Evolutionary conservation across 164 flowering plant genomes (phyloP).

Genomic region (Annona squamosa): DNA sequence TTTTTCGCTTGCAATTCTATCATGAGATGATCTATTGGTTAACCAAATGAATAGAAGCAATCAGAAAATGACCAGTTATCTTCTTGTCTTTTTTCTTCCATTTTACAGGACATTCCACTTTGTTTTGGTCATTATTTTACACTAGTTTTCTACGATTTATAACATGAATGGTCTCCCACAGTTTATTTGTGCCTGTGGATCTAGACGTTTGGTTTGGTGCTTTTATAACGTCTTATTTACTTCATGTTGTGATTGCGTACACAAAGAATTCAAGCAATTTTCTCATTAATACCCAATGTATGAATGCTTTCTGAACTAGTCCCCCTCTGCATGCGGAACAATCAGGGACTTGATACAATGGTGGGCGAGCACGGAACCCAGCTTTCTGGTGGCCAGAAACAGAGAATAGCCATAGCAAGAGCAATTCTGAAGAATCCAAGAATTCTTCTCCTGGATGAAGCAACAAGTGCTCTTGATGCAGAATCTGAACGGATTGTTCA

Average conservation of each 20-base stretch:
- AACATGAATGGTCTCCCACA: too few relatives aligned
- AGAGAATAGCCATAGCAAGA: slow-evolving; percentile 16
- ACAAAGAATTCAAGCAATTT: neutral
- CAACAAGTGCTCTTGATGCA: slow-evolving; percentile 48
- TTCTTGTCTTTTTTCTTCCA: too few relatives aligned
- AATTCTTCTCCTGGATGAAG: slow-evolving; percentile 47
- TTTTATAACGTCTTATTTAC: too few relatives aligned
- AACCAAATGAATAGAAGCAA: too few relatives aligned
- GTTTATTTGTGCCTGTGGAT: neutral
- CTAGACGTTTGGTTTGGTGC: neutral
- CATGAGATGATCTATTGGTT: too few relatives aligned
- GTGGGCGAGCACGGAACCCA: slow-evolving; percentile 28
- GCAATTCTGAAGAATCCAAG: slow-evolving; percentile 35
- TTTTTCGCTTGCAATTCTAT: too few relatives aligned
- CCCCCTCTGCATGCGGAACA: neutral
- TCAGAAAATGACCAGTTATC: too few relatives aligned
- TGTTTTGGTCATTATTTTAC: too few relatives aligned
- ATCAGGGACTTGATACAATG: slow-evolving; percentile 21
- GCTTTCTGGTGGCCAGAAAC: slow-evolving; percentile 17
- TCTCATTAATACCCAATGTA: neutral
- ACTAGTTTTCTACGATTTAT: too few relatives aligned
- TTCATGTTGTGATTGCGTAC: neutral
- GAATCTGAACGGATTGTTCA: slow-evolving; percentile 47
- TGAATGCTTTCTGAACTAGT: neutral
- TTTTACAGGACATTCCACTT: too few relatives aligned